Percentiles rank a stretch among this genome's conserved stretches.
Conservation (phyloP, 495 filamentous ascomycete species). For the Neurospora pannonica region DNA sequence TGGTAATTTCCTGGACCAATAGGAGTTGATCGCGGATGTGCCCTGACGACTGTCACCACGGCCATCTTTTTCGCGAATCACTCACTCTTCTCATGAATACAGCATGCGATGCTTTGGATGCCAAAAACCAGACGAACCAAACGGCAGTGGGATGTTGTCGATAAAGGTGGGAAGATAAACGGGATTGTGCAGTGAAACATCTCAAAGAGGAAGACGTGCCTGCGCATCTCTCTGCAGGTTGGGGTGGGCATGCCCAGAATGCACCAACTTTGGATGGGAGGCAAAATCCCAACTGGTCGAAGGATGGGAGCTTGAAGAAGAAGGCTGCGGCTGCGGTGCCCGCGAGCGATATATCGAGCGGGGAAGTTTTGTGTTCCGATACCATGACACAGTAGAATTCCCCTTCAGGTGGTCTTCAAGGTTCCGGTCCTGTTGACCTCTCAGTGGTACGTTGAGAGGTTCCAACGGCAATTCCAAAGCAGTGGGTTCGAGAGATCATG, state of each 20-base stretch:
- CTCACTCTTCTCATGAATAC: background rate
- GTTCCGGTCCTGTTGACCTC: background rate
- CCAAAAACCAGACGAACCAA: background rate
- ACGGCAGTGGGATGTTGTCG: background rate
- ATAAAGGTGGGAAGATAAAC: background rate
- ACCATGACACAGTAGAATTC: background rate
- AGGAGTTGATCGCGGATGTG: background rate
- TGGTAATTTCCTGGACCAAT: background rate
- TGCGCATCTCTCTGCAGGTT: conserved; percentile 11
- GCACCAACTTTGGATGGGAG: conserved; percentile 1
- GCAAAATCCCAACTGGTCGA: background rate
- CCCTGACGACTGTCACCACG: background rate
- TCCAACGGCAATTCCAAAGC: background rate
- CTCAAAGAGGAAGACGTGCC: conserved; percentile 18
- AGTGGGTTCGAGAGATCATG: background rate
- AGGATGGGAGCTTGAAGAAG: background rate
- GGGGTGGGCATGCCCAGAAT: background rate
- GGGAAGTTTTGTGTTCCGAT: background rate
- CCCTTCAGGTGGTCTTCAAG: background rate
- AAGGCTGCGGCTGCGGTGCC: background rate
- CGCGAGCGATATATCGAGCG: background rate
- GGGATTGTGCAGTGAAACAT: background rate
- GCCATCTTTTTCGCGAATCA: background rate
- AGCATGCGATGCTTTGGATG: background rate
- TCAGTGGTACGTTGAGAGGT: background rate